These are phyloP conservation scores for Papiliotrema nemorosa DNA, from an alignment of 1,284 basidiomycete species.

Conservation along the genomic window DNA sequence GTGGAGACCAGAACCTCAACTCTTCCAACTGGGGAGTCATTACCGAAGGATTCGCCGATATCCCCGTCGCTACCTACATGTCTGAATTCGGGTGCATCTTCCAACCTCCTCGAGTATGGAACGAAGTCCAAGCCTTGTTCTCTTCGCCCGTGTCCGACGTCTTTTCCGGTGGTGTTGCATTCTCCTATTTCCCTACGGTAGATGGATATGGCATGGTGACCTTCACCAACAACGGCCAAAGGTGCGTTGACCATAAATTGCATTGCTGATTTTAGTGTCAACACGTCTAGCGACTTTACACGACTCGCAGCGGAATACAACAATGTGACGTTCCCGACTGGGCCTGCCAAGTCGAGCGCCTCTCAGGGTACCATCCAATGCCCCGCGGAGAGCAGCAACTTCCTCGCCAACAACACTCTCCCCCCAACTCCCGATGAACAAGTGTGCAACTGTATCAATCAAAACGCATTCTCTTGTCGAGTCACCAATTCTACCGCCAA, in stretches of 20 bases:
- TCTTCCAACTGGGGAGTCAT: constrained; percentile 53
- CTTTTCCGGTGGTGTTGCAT: constrained; percentile 86
- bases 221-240: constrained; percentile 53
- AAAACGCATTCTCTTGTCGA: constrained; percentile 62
- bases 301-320: constrained; percentile 64
- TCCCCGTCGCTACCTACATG: constrained; percentile 81
- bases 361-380: constrained; percentile 62
- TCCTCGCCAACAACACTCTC: constrained; percentile 64
- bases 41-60: constrained; percentile 50
- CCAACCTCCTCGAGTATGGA: constrained; percentile 67
- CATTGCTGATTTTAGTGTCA: constrained; percentile 26
- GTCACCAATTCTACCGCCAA: constrained; percentile 64
- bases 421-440: constrained; percentile 77
- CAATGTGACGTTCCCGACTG: constrained; percentile 59
- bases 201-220: constrained; percentile 82
- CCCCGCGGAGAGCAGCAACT: constrained; percentile 58
- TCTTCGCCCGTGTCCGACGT: constrained; percentile 66
- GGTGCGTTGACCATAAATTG: constrained; percentile 24
- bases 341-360: constrained; percentile 59
- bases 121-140: constrained; percentile 72
- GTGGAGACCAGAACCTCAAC: constrained; percentile 63
- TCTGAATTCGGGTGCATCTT: constrained; percentile 82
- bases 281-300: constrained; percentile 56
- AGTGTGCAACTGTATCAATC: constrained; percentile 73
- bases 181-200: constrained; percentile 66